Evolutionary conservation across 2,329 filamentous ascomycete genomes (phyloP), one percentile per base, ranked within the genome.

Genomic region (Phialocephala sp.): DNA sequence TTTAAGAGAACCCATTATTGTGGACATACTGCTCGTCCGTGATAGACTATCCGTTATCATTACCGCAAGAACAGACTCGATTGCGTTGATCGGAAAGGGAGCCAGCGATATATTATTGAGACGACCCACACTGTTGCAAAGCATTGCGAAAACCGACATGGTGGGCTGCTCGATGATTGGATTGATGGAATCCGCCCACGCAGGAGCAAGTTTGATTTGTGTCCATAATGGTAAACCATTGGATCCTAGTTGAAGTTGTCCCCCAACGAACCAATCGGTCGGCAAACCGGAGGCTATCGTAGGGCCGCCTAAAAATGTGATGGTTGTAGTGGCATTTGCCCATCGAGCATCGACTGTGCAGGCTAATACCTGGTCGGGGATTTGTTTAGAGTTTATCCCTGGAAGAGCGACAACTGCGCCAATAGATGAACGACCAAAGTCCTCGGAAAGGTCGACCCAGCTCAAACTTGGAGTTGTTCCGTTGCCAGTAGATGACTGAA

Each of bases 321-420:
- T 41, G 3, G 32, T 35, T 3, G 47, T 41, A 35, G 62, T 55
- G 32, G 62, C 56, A 27, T 64, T 64, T 24, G 47, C 62, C 62
- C 62, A 64, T 18, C 62, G n/a, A 15, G 62, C 62, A 45, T 64
- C 62, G 20, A 64, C 59, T 41, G 62, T 64, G 24, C 62, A 64
- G 2, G 62, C 43, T 8, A 64, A 45, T 1, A 64, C 22, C 24
- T 64, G 62, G 24, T 35, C 59, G 1, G 59, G 24, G 20, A 8
- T 60, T 22, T n/a, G 15, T 47, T 43, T 47, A 20, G 24, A 27
- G 12, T 62, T 59, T 37, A 24, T 54, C 9, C 27, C 35, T 24
- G 58, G 60, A 35, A 63, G 41, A 14, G 60, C 64, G 9, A 63
- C 60, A 18, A 63, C 32, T 52, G 64, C 64, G 5, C 64, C 64